Conservation (phyloP, 306 rosid genomes). For the Quercus variabilis region DNA sequence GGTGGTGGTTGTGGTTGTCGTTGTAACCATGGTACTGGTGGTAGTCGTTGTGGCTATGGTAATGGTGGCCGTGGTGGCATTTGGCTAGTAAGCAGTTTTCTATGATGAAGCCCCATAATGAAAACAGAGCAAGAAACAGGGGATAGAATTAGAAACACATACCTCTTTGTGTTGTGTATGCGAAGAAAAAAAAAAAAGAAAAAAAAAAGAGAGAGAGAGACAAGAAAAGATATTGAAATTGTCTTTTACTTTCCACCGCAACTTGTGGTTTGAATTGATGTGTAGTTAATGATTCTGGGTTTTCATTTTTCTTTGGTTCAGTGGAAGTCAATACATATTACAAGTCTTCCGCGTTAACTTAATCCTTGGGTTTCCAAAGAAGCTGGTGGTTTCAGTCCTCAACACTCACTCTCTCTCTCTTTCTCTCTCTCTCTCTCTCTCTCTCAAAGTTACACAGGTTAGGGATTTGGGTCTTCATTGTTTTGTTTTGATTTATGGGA, state of each 20-base stretch:
- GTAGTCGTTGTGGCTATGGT: no score
- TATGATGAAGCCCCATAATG: conserved; percentile 12
- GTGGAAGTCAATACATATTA: conserved; percentile 4
- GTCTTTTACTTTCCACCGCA: background rate
- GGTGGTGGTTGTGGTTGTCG: rapidly evolving
- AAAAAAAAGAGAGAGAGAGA: no score
- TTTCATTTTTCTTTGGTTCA: background rate
- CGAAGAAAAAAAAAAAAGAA: no score
- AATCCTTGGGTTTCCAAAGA: background rate
- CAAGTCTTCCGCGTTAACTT: conserved; percentile 18
- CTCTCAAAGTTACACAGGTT: no score
- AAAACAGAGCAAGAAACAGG: conserved; percentile 8
- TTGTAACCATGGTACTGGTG: rapidly evolving
- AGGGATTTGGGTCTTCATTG: no score
- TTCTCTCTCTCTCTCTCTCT: no score
- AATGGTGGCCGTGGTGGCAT: no score
- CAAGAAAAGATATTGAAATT: background rate
- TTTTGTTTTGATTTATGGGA: no score
- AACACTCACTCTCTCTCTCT: no score
- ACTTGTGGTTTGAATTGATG: background rate
- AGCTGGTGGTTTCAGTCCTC: background rate
- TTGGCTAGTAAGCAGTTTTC: background rate
- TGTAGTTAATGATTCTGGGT: background rate
- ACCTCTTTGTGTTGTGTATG: background rate
- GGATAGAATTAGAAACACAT: background rate